These are phyloP conservation scores for Pseudogymnoascus sp. DNA, from an alignment of 2,329 filamentous ascomycete genomes.

Conservation along the genomic window DNA sequence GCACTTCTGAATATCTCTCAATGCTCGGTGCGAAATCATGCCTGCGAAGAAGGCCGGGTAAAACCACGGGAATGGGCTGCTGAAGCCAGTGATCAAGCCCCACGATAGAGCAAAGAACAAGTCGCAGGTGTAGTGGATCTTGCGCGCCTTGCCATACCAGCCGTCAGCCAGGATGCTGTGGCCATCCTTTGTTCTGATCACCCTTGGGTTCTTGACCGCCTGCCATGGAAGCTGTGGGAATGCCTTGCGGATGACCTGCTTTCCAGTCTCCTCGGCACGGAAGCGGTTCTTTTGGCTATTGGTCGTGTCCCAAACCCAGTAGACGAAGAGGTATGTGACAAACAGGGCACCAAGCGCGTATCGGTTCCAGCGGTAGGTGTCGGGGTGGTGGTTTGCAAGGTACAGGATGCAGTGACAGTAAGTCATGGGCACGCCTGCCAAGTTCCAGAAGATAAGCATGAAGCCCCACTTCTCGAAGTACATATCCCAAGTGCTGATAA, in stretches of 20 bases:
- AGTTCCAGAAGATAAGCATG: slow-evolving; percentile 97
- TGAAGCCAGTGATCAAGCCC: slow-evolving; percentile 77
- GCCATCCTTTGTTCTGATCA: slow-evolving; percentile 65
- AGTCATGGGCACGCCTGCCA: slow-evolving; percentile 81
- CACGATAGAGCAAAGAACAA: slow-evolving; percentile 70
- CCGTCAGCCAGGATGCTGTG: slow-evolving; percentile 70
- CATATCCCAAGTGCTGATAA: slow-evolving; percentile 89
- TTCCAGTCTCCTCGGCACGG: slow-evolving; percentile 71
- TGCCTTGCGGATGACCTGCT: slow-evolving; percentile 62
- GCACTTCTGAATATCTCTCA: slow-evolving; percentile 70
- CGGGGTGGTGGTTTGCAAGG: slow-evolving; percentile 75
- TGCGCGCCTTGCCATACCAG: slow-evolving; percentile 77
- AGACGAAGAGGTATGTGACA: slow-evolving; percentile 69
- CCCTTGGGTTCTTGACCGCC: slow-evolving; percentile 71
- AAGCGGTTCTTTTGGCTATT: slow-evolving; percentile 95
- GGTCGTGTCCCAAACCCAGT: slow-evolving; percentile 88
- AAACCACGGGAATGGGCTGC: slow-evolving; percentile 82
- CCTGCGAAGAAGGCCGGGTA: slow-evolving; percentile 73
- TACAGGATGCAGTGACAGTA: slow-evolving; percentile 94
- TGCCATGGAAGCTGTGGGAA: slow-evolving; percentile 92
- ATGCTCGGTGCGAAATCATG: slow-evolving; percentile 76
- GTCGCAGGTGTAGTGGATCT: slow-evolving; percentile 77
- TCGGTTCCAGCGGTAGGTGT: slow-evolving; percentile 70
- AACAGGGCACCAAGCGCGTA: slow-evolving; percentile 61
- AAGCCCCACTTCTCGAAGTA: slow-evolving; percentile 97